Conservation (phyloP, 139 green algal species). For the Ulvella scutata region DNA sequence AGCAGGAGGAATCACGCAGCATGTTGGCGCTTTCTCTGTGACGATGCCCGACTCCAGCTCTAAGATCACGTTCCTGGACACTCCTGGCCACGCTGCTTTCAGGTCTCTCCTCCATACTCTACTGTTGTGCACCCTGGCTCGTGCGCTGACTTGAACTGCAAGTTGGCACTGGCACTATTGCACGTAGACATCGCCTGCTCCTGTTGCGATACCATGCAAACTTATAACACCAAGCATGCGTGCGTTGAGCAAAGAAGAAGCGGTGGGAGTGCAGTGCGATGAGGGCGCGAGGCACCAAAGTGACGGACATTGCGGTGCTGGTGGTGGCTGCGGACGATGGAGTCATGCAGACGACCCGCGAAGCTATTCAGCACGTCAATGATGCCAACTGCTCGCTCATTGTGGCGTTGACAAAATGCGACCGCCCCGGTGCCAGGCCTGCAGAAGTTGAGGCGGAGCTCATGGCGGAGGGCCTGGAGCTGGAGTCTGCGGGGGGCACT, state of each 20-base stretch:
- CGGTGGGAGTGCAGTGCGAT: slow-evolving; percentile 46
- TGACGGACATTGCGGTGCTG: slow-evolving; percentile 79
- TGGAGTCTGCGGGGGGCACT: slow-evolving; percentile 71
- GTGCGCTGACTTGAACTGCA: too few species aligned
- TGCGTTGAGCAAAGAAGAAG: too few species aligned
- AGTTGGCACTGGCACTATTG: too few species aligned
- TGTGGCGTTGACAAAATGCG: slow-evolving; percentile 82
- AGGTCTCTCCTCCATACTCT: too few species aligned
- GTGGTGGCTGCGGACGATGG: slow-evolving; percentile 81
- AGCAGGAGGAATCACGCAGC: slow-evolving; percentile 87
- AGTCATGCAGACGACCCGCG: slow-evolving; percentile 77
- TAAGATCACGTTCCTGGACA: slow-evolving; percentile 84
- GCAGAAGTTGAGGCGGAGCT: slow-evolving; percentile 55
- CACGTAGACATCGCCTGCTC: too few species aligned
- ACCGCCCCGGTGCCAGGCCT: slow-evolving; percentile 28
- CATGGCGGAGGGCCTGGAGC: slow-evolving; percentile 47
- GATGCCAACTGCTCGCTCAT: slow-evolving; percentile 57
- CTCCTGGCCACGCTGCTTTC: slow-evolving; percentile 85
- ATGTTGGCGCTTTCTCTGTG: slow-evolving; percentile 85
- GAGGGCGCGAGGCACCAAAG: slow-evolving; percentile 57
- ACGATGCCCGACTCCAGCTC: slow-evolving; percentile 23
- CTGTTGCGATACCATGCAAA: too few species aligned
- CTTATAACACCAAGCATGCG: too few species aligned
- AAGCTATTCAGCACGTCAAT: slow-evolving; percentile 52
- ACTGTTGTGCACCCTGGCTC: too few species aligned